Percentiles rank a stretch among this genome's conserved stretches.
phyloP scores from a whole-genome alignment of 2,329 filamentous ascomycete genomes.

The Fusarium sp. region DNA sequence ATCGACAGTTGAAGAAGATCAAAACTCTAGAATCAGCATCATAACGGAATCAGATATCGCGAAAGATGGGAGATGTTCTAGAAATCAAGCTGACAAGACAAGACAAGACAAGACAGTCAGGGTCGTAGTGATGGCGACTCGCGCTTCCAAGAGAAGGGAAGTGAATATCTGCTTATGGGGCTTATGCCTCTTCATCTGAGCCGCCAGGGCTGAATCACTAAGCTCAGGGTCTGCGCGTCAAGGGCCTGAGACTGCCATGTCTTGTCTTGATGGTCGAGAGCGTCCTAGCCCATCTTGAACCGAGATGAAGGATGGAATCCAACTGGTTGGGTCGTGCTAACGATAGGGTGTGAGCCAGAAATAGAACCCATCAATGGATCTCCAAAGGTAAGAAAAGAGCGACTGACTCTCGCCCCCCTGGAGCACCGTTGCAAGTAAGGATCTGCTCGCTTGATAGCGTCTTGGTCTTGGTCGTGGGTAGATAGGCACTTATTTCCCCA shows the following conservation, averaged over 20 bases:
- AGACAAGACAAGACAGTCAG: constrained; percentile 5
- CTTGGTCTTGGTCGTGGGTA: no score
- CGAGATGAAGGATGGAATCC: constrained; percentile 36
- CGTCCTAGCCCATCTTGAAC: constrained; percentile 17
- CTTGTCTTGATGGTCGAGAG: constrained; percentile 14
- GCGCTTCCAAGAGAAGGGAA: constrained; percentile 24
- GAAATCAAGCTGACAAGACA: constrained; percentile 1
- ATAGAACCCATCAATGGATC: constrained; percentile 21
- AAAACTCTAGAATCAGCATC: constrained; percentile 4
- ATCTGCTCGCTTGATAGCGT: not conserved
- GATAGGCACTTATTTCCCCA: not conserved
- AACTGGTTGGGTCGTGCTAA: constrained; percentile 2
- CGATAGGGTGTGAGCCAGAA: constrained; percentile 21
- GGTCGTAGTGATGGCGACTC: constrained; percentile 12
- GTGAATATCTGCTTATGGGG: constrained; percentile 9
- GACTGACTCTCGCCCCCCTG: constrained; percentile 1
- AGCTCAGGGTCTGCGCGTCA: constrained; percentile 19
- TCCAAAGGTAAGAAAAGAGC: constrained; percentile 5
- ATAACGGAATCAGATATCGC: constrained; percentile 23
- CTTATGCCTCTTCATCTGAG: constrained; percentile 19
- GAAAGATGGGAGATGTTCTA: not conserved
- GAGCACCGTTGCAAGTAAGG: constrained; percentile 1
- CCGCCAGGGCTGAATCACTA: constrained; percentile 32
- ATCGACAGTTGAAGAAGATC: not conserved
- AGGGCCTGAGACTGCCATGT: constrained; percentile 6